Evolutionary conservation across 148 eudicot genomes (phyloP).

Genomic region (Rhododendron henanense): DNA sequence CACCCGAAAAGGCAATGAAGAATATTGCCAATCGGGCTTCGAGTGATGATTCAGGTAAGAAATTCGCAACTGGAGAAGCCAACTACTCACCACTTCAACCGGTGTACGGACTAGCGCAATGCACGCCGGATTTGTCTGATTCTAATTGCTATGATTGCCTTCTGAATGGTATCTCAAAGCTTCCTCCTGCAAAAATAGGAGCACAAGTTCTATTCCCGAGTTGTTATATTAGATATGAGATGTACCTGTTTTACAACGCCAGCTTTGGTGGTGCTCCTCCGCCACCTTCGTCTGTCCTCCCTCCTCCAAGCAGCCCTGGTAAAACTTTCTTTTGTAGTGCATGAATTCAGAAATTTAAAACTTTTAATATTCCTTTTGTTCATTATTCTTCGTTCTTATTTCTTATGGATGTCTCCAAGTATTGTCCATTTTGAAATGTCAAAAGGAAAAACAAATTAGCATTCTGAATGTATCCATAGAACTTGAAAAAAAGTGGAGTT

Average conservation of each 20-base stretch:
- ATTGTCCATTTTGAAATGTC: too few relatives aligned
- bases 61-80: not conserved
- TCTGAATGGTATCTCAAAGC: not conserved
- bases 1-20: not conserved
- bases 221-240: not conserved
- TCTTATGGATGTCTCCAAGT: too few relatives aligned
- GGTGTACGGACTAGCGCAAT: not conserved
- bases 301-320: not conserved
- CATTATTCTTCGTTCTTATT: too few relatives aligned
- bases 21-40: not conserved
- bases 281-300: not conserved
- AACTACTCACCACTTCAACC: not conserved
- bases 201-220: not conserved
- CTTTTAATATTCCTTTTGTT: too few relatives aligned
- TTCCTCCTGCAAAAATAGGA: not conserved
- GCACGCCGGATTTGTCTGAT: not conserved
- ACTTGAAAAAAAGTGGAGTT: too few relatives aligned
- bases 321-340: too few relatives aligned
- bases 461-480: too few relatives aligned
- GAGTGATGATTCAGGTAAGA: not conserved
- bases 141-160: slow-evolving; percentile 20
- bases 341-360: too few relatives aligned
- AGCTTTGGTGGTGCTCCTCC: not conserved
- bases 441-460: not conserved
- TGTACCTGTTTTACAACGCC: not conserved